Evolutionary conservation across 1,139 yeast species (phyloP).

Genomic region (Arxiozyma slooffiae): DNA sequence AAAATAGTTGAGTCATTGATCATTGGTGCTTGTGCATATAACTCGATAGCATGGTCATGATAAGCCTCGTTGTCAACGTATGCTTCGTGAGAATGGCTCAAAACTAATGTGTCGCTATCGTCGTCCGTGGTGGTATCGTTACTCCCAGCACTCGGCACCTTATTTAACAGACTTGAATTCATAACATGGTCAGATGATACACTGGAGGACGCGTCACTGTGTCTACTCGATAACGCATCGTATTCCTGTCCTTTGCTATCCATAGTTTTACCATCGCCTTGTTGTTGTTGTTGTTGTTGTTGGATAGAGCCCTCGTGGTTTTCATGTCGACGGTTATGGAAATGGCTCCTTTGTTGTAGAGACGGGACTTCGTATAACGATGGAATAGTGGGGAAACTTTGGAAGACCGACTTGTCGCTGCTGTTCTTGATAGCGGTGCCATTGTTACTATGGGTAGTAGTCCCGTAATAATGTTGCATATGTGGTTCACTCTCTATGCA

Average conservation of each 20-base stretch:
- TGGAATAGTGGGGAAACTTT: constrained; percentile 28
- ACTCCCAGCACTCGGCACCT: neutral
- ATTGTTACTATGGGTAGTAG: neutral
- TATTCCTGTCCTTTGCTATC: neutral
- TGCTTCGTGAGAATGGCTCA: no score
- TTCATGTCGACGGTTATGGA: constrained; percentile 9
- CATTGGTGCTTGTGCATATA: constrained; percentile 26
- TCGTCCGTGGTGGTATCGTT: constrained; percentile 11
- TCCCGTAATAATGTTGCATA: constrained; percentile 3
- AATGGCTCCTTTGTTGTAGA: constrained; percentile 23
- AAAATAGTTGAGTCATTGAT: neutral
- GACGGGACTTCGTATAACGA: constrained; percentile 28
- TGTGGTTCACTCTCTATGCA: constrained; percentile 11
- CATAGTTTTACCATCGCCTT: neutral
- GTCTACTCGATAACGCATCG: neutral
- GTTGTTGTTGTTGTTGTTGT: neutral
- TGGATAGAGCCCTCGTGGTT: neutral
- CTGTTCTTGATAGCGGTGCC: constrained; percentile 6
- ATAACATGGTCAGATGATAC: constrained; percentile 2
- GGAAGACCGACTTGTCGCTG: constrained; percentile 22
- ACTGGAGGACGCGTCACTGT: constrained; percentile 1
- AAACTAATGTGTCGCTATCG: no score
- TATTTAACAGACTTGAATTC: neutral
- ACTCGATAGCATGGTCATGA: constrained; percentile 33
- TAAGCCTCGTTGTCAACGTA: no score